Base-by-base conservation (phyloP, 2,329 filamentous ascomycete genomes). In the Helicocarpus griseus region DNA sequence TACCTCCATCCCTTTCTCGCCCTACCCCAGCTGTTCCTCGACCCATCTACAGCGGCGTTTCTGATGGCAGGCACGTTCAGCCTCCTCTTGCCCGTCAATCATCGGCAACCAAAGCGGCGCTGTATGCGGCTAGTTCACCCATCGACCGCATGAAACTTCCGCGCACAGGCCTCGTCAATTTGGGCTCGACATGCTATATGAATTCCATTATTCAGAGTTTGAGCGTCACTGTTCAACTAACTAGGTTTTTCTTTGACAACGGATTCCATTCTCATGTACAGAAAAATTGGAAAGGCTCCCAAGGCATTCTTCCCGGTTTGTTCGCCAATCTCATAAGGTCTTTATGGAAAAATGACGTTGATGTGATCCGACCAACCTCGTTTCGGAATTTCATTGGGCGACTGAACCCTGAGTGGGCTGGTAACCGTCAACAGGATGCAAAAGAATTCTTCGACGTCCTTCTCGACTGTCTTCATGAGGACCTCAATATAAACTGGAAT, bases 371-470 rank as follows among this genome's bases (percentile, higher is more conserved):
- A 57, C 72, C 86, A 70, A 78, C 81, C 41, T 87, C 86, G 54
- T 78, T 80, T 54, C 70, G 78, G 54, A 78, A 81, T 50, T 82
- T 89, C 54, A 84, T 85, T 59, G 79, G 79, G 4, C 76, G 80
- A 17, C 69, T 83, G 56, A 80, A 80, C 53, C 75, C 79, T 5
- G 76, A 80, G 58, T 93, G 89, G 72, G 87, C 84, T 13, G 84
- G 87, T 38, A 75, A 77, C 22, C 73, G 81, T 47, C 91, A 97
- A 64, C 93, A 97, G 69, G 93, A 98, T 63, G 86, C 89, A 1
- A 86, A 90, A 57, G 93, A 97, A 61, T 95, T 95, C 59, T 83
- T 91, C 58, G 82, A 83, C 43, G 95, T 94, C 63, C 68, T 96
- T 24, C 77, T 95, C 35, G 83, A 87, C 49, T 83, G 86, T 57